A percentile compares a stretch with the other conserved stretches of the same genome.
Evolutionary conservation across 148 eudicot genomes (phyloP).

Genomic region (Nepenthes gracilis): DNA sequence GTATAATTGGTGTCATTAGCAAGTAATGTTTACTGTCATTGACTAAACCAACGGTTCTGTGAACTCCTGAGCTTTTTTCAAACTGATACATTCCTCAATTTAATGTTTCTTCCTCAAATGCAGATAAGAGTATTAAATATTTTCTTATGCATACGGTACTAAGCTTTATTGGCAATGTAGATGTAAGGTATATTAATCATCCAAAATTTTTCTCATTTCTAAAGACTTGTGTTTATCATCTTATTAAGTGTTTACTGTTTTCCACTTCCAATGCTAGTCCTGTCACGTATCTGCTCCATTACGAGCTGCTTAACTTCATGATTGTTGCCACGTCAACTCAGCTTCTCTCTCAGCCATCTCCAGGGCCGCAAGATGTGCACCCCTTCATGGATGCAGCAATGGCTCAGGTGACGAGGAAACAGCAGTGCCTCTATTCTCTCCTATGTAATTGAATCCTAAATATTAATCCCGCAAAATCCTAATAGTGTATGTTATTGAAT

Average conservation of each 20-base stretch:
- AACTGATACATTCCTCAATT: not conserved
- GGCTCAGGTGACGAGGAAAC: slow-evolving; percentile 46
- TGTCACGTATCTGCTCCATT: slow-evolving; percentile 60
- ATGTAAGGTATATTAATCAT: slow-evolving; percentile 51
- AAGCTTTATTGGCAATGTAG: slow-evolving; percentile 63
- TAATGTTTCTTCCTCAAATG: slow-evolving; percentile 5
- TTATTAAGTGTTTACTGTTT: slow-evolving; percentile 11
- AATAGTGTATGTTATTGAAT: not conserved
- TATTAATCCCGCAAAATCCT: not conserved
- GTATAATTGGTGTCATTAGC: too few relatives aligned
- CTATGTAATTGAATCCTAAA: too few relatives aligned
- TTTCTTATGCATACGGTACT: slow-evolving; percentile 48
- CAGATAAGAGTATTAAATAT: slow-evolving; percentile 54
- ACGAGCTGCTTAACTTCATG: slow-evolving; percentile 79
- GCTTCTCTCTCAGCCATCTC: slow-evolving; percentile 81
- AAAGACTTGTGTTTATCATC: slow-evolving; percentile 1
- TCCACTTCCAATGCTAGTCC: slow-evolving; percentile 39
- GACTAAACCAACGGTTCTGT: not conserved
- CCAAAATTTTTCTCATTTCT: slow-evolving; percentile 1
- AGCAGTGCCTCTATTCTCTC: not conserved
- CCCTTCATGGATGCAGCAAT: slow-evolving; percentile 73
- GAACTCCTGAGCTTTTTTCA: not conserved
- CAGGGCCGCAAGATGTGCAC: slow-evolving; percentile 65
- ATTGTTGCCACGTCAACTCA: slow-evolving; percentile 86
- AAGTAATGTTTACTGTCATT: not conserved